phyloP scores from a whole-genome alignment of 106 monocot species.

The Acorus gramineus region DNA sequence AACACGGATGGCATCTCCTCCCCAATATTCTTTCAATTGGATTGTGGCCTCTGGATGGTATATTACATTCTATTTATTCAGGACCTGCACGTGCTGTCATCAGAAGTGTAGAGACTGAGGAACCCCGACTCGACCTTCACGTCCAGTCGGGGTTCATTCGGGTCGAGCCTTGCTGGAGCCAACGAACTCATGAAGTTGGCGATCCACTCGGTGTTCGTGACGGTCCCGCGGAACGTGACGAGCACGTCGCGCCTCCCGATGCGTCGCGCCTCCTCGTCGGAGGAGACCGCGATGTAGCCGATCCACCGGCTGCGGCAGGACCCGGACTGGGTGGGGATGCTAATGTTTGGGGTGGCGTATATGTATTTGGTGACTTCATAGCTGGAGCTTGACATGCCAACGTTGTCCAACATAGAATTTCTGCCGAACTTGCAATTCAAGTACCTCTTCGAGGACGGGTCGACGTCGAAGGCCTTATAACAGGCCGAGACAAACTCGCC shows the following conservation, averaged over 20 bases:
- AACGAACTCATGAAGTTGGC: constrained; percentile 27
- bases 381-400: constrained; percentile 1
- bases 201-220: constrained; percentile 23
- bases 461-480: constrained; percentile 34
- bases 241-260: constrained; percentile 6
- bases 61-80: too few species aligned
- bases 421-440: constrained; percentile 26
- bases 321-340: neutral
- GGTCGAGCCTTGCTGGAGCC: constrained; percentile 17
- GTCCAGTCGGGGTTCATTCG: constrained; percentile 13
- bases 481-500: constrained; percentile 26
- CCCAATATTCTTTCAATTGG: too few species aligned
- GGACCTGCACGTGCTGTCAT: constrained; percentile 1
- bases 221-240: constrained; percentile 23
- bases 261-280: too few species aligned
- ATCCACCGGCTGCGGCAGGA: constrained; percentile 16
- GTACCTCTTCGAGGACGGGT: constrained; percentile 17
- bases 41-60: too few species aligned
- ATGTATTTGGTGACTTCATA: constrained; percentile 35
- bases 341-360: constrained; percentile 18
- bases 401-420: constrained; percentile 6
- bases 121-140: constrained; percentile 26
- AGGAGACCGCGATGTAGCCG: too few species aligned
- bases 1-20: too few species aligned
- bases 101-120: constrained; percentile 22